These are phyloP conservation scores for Aspergillus novofumigatus DNA, from an alignment of 2,329 filamentous ascomycete species.

Conservation along the genomic window DNA sequence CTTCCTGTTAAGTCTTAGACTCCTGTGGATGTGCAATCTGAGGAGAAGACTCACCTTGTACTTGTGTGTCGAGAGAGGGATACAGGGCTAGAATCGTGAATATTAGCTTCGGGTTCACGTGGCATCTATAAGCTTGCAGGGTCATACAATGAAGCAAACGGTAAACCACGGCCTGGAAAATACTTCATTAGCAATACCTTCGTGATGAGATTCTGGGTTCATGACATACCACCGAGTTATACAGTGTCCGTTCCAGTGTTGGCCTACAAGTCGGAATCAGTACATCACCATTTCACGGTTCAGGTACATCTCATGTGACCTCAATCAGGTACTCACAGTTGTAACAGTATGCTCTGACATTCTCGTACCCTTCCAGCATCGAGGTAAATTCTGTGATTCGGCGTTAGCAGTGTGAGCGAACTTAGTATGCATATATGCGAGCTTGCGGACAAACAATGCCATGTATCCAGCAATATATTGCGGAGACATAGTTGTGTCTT, in stretches of 20 bases:
- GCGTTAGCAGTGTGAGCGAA: slow-evolving; percentile 1
- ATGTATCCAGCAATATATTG: not conserved
- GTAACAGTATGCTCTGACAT: slow-evolving; percentile 44
- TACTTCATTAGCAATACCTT: not conserved
- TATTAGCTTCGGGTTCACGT: not conserved
- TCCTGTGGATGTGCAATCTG: not conserved
- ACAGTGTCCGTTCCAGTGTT: slow-evolving; percentile 44
- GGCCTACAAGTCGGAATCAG: slow-evolving; percentile 21
- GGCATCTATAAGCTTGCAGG: not conserved
- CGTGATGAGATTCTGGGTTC: not conserved
- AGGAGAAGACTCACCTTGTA: slow-evolving; percentile 27
- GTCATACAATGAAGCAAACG: slow-evolving; percentile 41
- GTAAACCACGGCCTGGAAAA: slow-evolving; percentile 41
- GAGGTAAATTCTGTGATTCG: slow-evolving; percentile 39
- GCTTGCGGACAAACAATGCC: not conserved
- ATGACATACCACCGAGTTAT: slow-evolving; percentile 39
- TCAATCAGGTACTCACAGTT: slow-evolving; percentile 35
- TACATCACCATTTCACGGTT: not conserved
- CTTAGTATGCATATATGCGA: not conserved
- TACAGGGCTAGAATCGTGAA: slow-evolving; percentile 30
- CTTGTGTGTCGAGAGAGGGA: slow-evolving; percentile 37
- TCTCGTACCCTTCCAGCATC: slow-evolving; percentile 43
- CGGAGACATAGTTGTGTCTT: not conserved
- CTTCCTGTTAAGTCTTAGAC: slow-evolving; percentile 30
- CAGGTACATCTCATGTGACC: slow-evolving; percentile 2